These are phyloP conservation scores for Aphanomyces astaci DNA, from an alignment of 352 stramenopile species.

Conservation along the genomic window DNA sequence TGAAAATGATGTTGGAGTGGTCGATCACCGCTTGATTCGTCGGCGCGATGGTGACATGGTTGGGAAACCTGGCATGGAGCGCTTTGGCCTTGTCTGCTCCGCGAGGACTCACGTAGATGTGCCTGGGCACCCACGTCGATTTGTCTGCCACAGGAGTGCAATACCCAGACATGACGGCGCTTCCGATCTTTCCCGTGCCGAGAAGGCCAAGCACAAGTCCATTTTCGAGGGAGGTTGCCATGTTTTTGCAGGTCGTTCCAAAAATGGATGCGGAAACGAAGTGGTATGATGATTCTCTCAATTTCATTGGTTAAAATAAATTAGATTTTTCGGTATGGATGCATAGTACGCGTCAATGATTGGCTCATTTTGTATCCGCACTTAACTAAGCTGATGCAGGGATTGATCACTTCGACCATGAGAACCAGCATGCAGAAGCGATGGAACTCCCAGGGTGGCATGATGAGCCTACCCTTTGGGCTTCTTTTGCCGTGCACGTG, in stretches of 20 bases:
- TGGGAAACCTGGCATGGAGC: conserved; percentile 58
- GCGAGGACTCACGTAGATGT: conserved; percentile 60
- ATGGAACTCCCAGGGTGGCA: neutral
- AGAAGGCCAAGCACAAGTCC: conserved; percentile 47
- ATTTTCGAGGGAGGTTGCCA: neutral
- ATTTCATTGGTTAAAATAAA: neutral
- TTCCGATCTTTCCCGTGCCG: conserved; percentile 82
- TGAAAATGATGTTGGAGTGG: conserved; percentile 73
- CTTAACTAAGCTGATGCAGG: neutral
- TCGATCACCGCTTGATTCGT: conserved; percentile 80
- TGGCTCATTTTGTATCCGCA: neutral
- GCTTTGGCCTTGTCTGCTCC: conserved; percentile 70
- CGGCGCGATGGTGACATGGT: conserved; percentile 49
- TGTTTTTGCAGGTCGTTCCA: neutral
- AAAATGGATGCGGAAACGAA: too few species aligned
- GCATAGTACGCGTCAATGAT: neutral
- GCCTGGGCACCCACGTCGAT: conserved; percentile 64
- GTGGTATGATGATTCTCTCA: too few species aligned
- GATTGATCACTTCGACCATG: neutral
- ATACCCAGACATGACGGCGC: conserved; percentile 70
- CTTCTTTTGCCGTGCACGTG: conserved; percentile 56
- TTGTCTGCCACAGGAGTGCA: conserved; percentile 38
- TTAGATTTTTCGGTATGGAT: too few species aligned
- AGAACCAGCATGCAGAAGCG: neutral
- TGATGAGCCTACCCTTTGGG: neutral